Evolutionary conservation across 495 filamentous ascomycete species (phyloP).

Genomic region (Tuber indicum): DNA sequence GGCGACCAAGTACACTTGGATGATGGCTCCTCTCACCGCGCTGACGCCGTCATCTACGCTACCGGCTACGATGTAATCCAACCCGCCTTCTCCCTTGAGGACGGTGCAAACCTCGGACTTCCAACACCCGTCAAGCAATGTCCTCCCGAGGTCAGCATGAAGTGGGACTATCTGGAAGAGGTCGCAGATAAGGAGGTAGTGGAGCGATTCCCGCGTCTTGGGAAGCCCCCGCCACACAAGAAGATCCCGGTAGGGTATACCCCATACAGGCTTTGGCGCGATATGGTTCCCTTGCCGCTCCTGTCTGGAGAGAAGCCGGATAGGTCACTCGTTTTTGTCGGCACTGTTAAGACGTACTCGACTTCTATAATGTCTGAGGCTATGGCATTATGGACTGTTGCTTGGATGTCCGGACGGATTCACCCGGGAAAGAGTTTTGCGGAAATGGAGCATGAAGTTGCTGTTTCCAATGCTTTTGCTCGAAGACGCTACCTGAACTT

Average conservation of each 20-base stretch:
- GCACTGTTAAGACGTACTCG: conserved; percentile 9
- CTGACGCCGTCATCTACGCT: conserved; percentile 27
- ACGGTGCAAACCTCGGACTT: conserved; percentile 9
- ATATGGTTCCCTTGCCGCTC: conserved; percentile 23
- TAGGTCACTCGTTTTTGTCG: conserved; percentile 12
- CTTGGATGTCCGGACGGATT: conserved; percentile 28
- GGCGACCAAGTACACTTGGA: conserved; percentile 5
- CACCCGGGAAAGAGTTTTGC: background rate
- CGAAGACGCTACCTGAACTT: conserved; percentile 16
- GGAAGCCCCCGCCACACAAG: background rate
- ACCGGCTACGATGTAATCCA: conserved; percentile 20
- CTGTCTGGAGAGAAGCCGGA: conserved; percentile 2
- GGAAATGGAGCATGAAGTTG: conserved; percentile 26
- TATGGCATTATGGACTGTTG: conserved; percentile 31
- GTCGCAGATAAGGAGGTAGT: conserved; percentile 17
- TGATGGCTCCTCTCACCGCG: background rate
- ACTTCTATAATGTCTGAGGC: conserved; percentile 15
- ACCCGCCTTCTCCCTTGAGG: conserved; percentile 11
- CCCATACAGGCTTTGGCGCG: conserved; percentile 36
- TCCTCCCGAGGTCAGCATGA: background rate
- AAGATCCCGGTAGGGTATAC: conserved; percentile 8
- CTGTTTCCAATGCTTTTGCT: conserved; percentile 15
- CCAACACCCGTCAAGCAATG: conserved; percentile 4
- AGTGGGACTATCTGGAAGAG: conserved; percentile 27
- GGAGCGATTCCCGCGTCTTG: conserved; percentile 28